Percentiles rank a stretch among this genome's conserved stretches.
phyloP scores from a whole-genome alignment of 306 rosid genomes.

The Alnus rubra region DNA sequence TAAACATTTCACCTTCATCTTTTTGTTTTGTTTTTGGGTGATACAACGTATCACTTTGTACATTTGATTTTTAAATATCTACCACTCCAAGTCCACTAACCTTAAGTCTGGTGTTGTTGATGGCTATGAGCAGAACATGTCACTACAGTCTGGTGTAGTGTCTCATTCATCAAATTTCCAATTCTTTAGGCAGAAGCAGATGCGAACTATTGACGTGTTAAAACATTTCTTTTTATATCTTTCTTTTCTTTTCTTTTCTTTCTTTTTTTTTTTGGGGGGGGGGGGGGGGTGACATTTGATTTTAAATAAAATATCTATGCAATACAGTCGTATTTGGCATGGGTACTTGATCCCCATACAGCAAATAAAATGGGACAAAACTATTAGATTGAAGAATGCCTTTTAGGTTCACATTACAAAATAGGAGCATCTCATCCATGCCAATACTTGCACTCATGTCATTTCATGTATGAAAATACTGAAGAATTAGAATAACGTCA shows the following conservation, averaged over 20 bases:
- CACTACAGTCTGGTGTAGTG: neutral
- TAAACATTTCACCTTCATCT: neutral
- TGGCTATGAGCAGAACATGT: neutral
- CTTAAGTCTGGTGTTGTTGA: neutral
- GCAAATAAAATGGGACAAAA: neutral
- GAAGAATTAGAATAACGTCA: neutral
- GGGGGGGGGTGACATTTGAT: neutral
- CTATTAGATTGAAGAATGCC: neutral
- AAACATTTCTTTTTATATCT: neutral
- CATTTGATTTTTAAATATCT: no score
- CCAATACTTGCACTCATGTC: neutral
- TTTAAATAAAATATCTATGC: neutral
- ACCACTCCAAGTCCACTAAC: neutral
- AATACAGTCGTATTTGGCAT: neutral
- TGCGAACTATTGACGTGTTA: neutral
- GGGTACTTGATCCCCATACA: neutral
- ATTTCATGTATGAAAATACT: neutral
- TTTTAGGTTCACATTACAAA: neutral
- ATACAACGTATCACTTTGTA: neutral
- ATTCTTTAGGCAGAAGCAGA: conserved; percentile 1
- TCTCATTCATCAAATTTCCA: neutral
- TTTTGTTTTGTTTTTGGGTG: neutral
- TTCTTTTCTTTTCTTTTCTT: no score
- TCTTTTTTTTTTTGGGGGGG: no score
- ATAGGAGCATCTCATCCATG: neutral